Base-by-base conservation (phyloP, 2,329 filamentous ascomycete species). In the Talaromyces marneffei region DNA sequence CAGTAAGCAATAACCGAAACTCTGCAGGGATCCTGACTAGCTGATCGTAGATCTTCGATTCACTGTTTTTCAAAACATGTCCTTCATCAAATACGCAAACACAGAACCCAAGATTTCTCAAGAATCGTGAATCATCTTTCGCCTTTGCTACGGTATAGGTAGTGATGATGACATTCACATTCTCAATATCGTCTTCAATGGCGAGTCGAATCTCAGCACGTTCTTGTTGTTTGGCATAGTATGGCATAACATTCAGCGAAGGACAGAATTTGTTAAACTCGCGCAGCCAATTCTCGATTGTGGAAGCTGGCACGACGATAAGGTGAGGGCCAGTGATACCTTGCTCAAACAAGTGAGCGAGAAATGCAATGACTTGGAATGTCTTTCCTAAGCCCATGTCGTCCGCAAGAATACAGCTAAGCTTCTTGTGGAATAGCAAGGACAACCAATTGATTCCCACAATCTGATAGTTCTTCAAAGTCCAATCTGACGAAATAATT, bases 371-470 rank as follows among this genome's bases (percentile, higher is more conserved):
- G 64, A 97, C 91, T 70, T 99, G 93, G 68, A 92, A 97, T 0
- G 94, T 99, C 80, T 99, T 99, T 50, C 94, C 94, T 42, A 93
- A 80, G 50, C 80, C 94, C 94, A 99, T 99, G 72, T 99, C 94
- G 72, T 99, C 94, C 1, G 94, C 94, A 18, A 99, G 80, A 61
- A 99, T 97, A 65, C 92, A 93, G 50, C 91, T 93, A 57, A 95
- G 83, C 29, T 87, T 82, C 62, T 90, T 87, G 57, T 87, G 82
- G 77, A 91, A 96, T 14, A 99, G 82, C 50, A 97, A 77, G 60
- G 87, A 86, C 70, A 99, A 83, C 94, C 94, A 99, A 71, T 97
- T 97, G 57, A 99, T 83, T 3, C 94, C 94, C 31, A 96, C 91
- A 20, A 97, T 78, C 72, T 99, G 94, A 70, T 97, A 97, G 37